These are phyloP conservation scores for Chaetomium fimeti DNA, from an alignment of 495 filamentous ascomycete species.

Conservation along the genomic window DNA sequence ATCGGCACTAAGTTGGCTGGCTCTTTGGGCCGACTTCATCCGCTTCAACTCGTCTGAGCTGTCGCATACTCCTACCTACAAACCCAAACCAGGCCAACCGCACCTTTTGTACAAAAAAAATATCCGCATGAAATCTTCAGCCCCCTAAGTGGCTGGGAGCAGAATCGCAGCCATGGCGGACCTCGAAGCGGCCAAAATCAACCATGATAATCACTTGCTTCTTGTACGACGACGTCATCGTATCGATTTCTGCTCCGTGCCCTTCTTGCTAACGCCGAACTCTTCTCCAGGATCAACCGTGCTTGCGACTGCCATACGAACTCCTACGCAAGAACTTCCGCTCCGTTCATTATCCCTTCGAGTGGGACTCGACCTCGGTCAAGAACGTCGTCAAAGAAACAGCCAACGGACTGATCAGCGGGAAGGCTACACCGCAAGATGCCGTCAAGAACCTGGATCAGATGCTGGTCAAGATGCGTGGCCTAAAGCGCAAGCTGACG, in stretches of 20 bases:
- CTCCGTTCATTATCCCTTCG: conserved; percentile 74
- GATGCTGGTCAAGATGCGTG: conserved; percentile 81
- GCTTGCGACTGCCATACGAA: conserved; percentile 87
- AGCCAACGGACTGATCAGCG: conserved; percentile 63
- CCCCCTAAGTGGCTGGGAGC: not conserved
- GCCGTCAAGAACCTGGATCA: conserved; percentile 73
- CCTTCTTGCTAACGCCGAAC: conserved; percentile 1
- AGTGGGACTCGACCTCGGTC: conserved; percentile 71
- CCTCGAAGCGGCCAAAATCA: conserved; percentile 44
- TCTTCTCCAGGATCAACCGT: conserved; percentile 76
- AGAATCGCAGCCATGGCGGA: conserved; percentile 42
- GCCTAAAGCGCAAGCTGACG: conserved; percentile 82
- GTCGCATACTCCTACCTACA: not conserved
- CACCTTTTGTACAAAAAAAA: not conserved
- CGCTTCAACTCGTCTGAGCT: not conserved
- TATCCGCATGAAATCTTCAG: not conserved
- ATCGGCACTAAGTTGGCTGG: not conserved
- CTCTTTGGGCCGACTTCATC: not conserved
- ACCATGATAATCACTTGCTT: conserved; percentile 50
- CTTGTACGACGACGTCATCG: conserved; percentile 40
- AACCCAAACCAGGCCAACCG: not conserved
- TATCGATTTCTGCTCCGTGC: not conserved
- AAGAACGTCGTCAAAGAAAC: conserved; percentile 67
- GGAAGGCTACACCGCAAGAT: conserved; percentile 60
- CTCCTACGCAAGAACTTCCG: conserved; percentile 92